Base-by-base conservation (phyloP, 352 stramenopile species). In the Phytophthora litchii region DNA sequence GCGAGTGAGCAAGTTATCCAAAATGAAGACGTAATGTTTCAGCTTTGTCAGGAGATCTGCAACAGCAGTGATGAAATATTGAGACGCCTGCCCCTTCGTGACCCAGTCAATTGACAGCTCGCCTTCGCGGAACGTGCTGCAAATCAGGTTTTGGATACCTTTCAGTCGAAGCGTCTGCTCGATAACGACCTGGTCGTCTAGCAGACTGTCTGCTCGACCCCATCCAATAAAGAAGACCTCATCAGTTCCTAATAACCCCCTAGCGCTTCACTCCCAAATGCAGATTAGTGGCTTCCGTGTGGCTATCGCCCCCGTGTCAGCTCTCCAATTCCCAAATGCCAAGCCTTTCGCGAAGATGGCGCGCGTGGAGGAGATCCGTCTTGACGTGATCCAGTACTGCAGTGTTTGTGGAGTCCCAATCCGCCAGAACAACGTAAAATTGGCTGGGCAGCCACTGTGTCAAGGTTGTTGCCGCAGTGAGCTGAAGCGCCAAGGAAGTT, bases 91-190 rank as follows among this genome's bases (percentile, higher is more conserved):
- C 25, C 25, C 25, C 25, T 31, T 31, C 4, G 25, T 8, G 8
- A 31, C 25, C 29, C 29, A 34, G 29, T 34, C 29, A 34, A 12
- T 34, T 4, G 3, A 34, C n/a, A n/a, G n/a, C n/a, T n/a, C n/a
- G n/a, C n/a, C n/a, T n/a, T n/a, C n/a, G n/a, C 29, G 10, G 7
- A 34, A 4, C 10, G 29, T 34, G 29, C 25, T 34, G 29, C 29
- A 54, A 60, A 53, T 60, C 53, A 61, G 43, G 34, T 41, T 19
- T n/a, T 27, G 54, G 43, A 53, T 60, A 60, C 42, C 53, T 54
- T 53, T 53, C 53, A 53, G 32, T 47, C 35, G 23, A 27, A 27
- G 23, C 32, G 42, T 40, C 53, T 60, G 52, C 42, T 60, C 42
- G 25, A 31, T 31, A 31, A 31, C 25, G 25, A 31, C 25, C 32